These are phyloP conservation scores for Cajanus cajan DNA, from an alignment of 306 rosid species.

Conservation along the genomic window DNA sequence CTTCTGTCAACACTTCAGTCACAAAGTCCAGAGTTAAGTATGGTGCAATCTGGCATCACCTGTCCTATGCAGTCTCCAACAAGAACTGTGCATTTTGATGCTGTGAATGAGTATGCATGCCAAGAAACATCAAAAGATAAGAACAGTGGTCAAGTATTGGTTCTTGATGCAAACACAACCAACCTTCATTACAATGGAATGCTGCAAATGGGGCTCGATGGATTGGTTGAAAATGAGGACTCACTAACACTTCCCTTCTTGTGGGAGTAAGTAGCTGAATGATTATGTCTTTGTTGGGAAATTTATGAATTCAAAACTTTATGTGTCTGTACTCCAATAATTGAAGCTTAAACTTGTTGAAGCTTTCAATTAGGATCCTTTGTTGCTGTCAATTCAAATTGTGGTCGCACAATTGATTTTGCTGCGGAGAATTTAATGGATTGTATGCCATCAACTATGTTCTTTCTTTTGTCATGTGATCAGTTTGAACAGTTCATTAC, in stretches of 20 bases:
- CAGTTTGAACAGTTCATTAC: background rate
- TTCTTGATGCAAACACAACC: conserved; percentile 36
- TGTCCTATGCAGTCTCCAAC: conserved; percentile 48
- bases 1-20: conserved; percentile 88
- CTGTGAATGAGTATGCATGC: conserved; percentile 31
- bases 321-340: conserved; percentile 17
- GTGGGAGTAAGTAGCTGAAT: conserved; percentile 51
- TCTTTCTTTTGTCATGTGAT: conserved; percentile 10
- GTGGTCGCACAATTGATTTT: background rate
- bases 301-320: conserved; percentile 21
- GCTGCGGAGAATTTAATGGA: background rate
- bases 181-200: conserved; percentile 42
- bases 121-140: conserved; percentile 30
- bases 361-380: conserved; percentile 9
- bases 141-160: conserved; percentile 29
- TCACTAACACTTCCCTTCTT: conserved; percentile 53
- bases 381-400: conserved; percentile 3
- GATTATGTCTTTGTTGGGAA: conserved; percentile 7
- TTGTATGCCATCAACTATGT: conserved; percentile 9
- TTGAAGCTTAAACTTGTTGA: conserved; percentile 24
- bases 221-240: conserved; percentile 50
- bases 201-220: conserved; percentile 49
- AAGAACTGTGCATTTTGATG: conserved; percentile 34
- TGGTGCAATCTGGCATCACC: conserved; percentile 47
- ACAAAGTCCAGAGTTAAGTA: conserved; percentile 46